Base-by-base conservation (phyloP, 345 rosid genomes). In the Hibiscus syriacus region DNA sequence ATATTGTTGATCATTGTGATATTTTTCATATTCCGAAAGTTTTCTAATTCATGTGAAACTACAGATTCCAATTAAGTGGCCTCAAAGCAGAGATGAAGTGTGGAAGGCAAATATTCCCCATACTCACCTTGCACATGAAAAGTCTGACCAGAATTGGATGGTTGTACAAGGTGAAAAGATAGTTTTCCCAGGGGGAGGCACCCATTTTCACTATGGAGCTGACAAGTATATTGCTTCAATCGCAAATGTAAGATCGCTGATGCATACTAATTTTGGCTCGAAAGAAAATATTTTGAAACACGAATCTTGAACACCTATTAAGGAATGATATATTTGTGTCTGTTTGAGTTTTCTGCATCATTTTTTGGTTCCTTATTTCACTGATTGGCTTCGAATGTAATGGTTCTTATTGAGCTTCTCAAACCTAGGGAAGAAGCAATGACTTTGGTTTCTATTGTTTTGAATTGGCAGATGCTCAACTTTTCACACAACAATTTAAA, bases 131-230 rank as follows among this genome's bases (percentile, higher is more conserved):
- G 99, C 99, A 55, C 85, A 82, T 64, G 98, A 94, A 69, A 94
- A 94, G 79, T 94, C 99, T 80, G 98, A 94, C 73, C 99, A 94
- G 86, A 94, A 94, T 70, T 94, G 99, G 99, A 94, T 94, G 99
- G 92, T 88, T 83, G 99, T 86, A 2, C 88, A 88, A 88, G 99
- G 98, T 59, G 96, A 94, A 34, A 94, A 85, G 79, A 94, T 94
- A 20, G 66, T 56, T 4, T 94, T 94, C 60, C 98, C 99, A 0
- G 99, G 99, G 27, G 99, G 99, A 63, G 99, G 99, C 58, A 94
- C 99, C 62, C 99, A 94, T 79, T 94, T 94, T 71, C 99, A 94
- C 80, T 85, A 92, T 68, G 98, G 99, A 72, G 99, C 99, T 74
- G 99, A 81, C 74, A 94, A 94, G 70, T 94, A 94, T 76, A 94